Evolutionary conservation across 257 asterid species (phyloP).

Genomic region (Nicotiana tabacum): DNA sequence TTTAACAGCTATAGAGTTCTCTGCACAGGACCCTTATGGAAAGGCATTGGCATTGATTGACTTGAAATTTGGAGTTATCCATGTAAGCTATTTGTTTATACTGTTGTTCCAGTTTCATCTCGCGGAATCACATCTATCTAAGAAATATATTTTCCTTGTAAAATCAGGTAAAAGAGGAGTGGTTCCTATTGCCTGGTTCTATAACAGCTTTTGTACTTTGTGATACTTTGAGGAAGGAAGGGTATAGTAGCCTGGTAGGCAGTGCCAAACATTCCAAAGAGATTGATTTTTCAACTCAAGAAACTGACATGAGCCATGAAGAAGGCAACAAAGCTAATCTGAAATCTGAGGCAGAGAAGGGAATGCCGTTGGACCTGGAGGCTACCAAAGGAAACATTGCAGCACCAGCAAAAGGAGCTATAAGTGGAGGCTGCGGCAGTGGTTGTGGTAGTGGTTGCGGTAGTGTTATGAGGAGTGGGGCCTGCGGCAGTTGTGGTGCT

Average conservation of each 20-base stretch:
- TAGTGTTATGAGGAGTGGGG: slow-evolving; percentile 13
- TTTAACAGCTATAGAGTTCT: slow-evolving; percentile 74
- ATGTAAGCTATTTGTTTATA: slow-evolving; percentile 35
- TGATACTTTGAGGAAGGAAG: slow-evolving; percentile 52
- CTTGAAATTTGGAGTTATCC: slow-evolving; percentile 55
- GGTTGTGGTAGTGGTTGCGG: background rate
- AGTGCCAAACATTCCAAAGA: slow-evolving; percentile 23
- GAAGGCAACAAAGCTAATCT: slow-evolving; percentile 19
- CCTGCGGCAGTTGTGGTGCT: slow-evolving; percentile 24
- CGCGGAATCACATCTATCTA: background rate
- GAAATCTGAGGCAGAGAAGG: background rate
- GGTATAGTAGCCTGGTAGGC: slow-evolving; percentile 30
- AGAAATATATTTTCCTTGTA: slow-evolving; percentile 5
- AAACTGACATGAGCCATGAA: slow-evolving; percentile 21
- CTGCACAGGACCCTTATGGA: slow-evolving; percentile 72
- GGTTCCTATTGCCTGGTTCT: slow-evolving; percentile 61
- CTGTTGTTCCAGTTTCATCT: background rate
- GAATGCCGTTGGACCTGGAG: slow-evolving; percentile 15
- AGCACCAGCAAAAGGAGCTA: slow-evolving; percentile 25
- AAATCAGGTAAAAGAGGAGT: slow-evolving; percentile 68
- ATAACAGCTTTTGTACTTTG: slow-evolving; percentile 55
- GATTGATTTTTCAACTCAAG: slow-evolving; percentile 20
- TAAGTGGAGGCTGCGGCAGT: slow-evolving; percentile 22
- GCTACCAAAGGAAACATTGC: slow-evolving; percentile 24
- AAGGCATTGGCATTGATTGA: slow-evolving; percentile 65